Evolutionary conservation across 352 stramenopile species (phyloP).

Genomic region (Elongisporangium senticosum): DNA sequence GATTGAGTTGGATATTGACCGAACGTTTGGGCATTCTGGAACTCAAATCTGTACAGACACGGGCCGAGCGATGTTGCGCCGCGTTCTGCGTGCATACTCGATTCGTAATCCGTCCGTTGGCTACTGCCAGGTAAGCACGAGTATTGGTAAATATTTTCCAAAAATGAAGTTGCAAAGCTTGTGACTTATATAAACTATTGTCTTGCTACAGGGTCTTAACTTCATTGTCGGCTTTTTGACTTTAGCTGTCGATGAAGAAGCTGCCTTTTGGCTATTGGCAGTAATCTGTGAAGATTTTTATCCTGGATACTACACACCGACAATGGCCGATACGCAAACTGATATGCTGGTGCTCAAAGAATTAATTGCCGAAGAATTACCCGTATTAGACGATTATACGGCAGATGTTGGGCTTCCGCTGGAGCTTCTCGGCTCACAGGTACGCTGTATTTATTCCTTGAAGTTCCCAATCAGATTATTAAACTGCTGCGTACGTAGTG

Average conservation of each 20-base stretch:
- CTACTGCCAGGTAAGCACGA: constrained; percentile 67
- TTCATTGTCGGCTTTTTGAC: constrained; percentile 87
- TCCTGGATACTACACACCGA: constrained; percentile 84
- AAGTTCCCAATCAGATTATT: neutral
- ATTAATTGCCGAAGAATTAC: constrained; percentile 79
- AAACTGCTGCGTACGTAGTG: constrained; percentile 35
- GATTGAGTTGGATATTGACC: constrained; percentile 84
- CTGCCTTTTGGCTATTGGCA: constrained; percentile 85
- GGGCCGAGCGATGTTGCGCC: constrained; percentile 45
- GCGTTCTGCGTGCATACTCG: constrained; percentile 77
- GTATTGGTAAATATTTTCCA: neutral
- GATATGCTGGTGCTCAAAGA: constrained; percentile 88
- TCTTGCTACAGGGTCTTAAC: constrained; percentile 54
- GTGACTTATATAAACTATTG: neutral
- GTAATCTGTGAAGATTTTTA: constrained; percentile 88
- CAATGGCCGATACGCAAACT: constrained; percentile 86
- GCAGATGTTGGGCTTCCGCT: constrained; percentile 74
- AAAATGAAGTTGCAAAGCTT: neutral
- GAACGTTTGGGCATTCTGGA: constrained; percentile 73
- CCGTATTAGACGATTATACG: constrained; percentile 68
- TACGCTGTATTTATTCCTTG: constrained; percentile 3
- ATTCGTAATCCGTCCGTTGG: constrained; percentile 71
- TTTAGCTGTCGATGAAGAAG: constrained; percentile 78
- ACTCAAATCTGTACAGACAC: constrained; percentile 56
- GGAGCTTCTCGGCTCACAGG: constrained; percentile 78